phyloP scores from a whole-genome alignment of 1,139 yeast genomes.

The Saccharomycopsis hybrid region DNA sequence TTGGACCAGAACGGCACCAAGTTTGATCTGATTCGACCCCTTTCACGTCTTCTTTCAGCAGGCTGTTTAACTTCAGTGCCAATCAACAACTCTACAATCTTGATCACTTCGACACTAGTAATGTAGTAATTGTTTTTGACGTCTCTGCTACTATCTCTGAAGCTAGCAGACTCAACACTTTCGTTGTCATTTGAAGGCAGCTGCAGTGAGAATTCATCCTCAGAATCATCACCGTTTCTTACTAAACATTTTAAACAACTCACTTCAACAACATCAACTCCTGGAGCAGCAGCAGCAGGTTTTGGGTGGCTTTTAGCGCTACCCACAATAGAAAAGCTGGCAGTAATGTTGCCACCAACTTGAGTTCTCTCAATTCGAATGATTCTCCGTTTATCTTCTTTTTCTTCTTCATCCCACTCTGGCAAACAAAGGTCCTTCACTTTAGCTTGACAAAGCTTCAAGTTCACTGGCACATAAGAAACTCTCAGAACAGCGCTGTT shows the following conservation, averaged over 20 bases:
- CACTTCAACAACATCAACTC: constrained; percentile 43
- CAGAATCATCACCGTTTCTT: constrained; percentile 33
- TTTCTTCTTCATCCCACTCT: constrained; percentile 43
- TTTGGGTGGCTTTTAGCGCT: constrained; percentile 44
- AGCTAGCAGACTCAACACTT: constrained; percentile 15
- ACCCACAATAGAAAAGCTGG: constrained; percentile 46
- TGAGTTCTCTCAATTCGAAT: constrained; percentile 52
- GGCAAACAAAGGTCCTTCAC: constrained; percentile 45
- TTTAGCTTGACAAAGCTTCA: constrained; percentile 39
- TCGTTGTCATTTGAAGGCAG: constrained; percentile 17
- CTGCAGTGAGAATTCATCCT: constrained; percentile 26
- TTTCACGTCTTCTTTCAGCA: constrained; percentile 44
- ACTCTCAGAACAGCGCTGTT: constrained; percentile 29
- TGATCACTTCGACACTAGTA: constrained; percentile 61
- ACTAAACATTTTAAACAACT: constrained; percentile 48
- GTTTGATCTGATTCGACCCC: constrained; percentile 59
- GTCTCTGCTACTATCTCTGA: not conserved
- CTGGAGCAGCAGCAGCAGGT: constrained; percentile 29
- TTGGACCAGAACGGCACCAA: constrained; percentile 65
- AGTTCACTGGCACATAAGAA: constrained; percentile 41
- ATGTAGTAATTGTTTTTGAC: constrained; percentile 45
- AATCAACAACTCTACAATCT: constrained; percentile 53
- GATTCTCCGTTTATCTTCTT: constrained; percentile 46
- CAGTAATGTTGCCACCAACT: constrained; percentile 39
- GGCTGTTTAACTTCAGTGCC: constrained; percentile 43